A percentile compares a stretch with the other conserved stretches of the same genome.
Evolutionary conservation across 192 early-diverging fungal genomes (phyloP).

Genomic region (Coemansia sp.): DNA sequence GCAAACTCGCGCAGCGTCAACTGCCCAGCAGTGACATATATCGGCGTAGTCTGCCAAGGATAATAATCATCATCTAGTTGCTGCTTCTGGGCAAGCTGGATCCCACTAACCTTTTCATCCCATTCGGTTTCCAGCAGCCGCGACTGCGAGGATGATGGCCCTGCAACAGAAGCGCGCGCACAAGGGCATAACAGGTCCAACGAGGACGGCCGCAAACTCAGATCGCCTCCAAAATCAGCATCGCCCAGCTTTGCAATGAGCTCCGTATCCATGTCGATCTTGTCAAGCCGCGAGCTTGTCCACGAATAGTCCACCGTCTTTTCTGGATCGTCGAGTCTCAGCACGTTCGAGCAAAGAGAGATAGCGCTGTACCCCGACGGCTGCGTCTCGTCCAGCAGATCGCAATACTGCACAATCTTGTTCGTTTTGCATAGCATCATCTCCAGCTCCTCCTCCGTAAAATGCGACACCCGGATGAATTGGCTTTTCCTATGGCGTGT

Average conservation of each 20-base stretch:
- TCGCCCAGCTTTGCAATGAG: slow-evolving; percentile 39
- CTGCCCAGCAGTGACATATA: slow-evolving; percentile 20
- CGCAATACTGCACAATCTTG: slow-evolving; percentile 35
- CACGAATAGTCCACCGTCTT: slow-evolving; percentile 24
- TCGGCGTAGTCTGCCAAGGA: slow-evolving; percentile 20
- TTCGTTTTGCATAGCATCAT: slow-evolving; percentile 45
- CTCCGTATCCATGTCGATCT: slow-evolving; percentile 26
- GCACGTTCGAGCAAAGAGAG: slow-evolving; percentile 41
- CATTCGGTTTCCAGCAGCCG: slow-evolving; percentile 25
- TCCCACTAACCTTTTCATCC: slow-evolving; percentile 14
- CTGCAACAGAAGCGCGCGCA: slow-evolving; percentile 1
- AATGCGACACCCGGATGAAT: slow-evolving; percentile 40
- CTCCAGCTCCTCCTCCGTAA: slow-evolving; percentile 32
- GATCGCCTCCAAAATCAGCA: slow-evolving; percentile 25
- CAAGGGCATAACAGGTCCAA: not conserved
- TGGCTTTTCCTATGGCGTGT: slow-evolving; percentile 30
- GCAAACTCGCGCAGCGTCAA: slow-evolving; percentile 39
- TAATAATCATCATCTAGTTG: not conserved
- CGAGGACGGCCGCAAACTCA: slow-evolving; percentile 8
- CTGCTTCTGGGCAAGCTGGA: slow-evolving; percentile 1
- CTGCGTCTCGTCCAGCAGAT: slow-evolving; percentile 31
- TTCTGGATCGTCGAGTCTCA: slow-evolving; percentile 6
- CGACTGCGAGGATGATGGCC: slow-evolving; percentile 26
- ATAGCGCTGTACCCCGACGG: slow-evolving; percentile 35
- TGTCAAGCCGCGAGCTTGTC: slow-evolving; percentile 22